Evolutionary conservation across 2,329 filamentous ascomycete species (phyloP), one percentile per base, ranked within the genome.

Genomic region (Berkeleyomyces basicola): DNA sequence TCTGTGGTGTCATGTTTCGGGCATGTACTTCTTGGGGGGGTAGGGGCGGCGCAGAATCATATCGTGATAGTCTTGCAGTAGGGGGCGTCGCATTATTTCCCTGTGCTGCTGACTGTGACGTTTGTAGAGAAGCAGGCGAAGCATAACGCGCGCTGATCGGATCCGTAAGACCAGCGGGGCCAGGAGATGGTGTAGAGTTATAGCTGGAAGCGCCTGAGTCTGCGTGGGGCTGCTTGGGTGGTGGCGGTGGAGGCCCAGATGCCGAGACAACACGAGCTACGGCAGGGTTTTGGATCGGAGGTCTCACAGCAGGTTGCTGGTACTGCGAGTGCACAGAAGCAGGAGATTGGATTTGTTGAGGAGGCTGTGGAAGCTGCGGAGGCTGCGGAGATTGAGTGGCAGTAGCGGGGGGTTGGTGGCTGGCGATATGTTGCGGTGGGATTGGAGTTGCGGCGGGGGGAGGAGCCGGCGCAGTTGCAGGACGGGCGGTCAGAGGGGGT

Each of bases 401-500:
- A 16, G 61, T 44, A 58, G 85, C 84, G 0, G 82, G 76, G 72
- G 55, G 77, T 74, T 64, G 23, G 31, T 37, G 42, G 16, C 42
- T 37, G 61, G n/a, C 49, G 40, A 11, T 53, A 86, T 75, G 68
- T 86, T 84, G 36, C 83, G 82, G 7, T 87, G 88, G 16, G 87
- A 85, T 84, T 40, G 87, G 86, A 58, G 84, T 83, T 63, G 46
- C 37, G 5, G n/a, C 6, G 33, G 23, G 65, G n/a, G 40, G 36
- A 9, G 43, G 59, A 23, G n/a, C 42, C 16, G 40, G 44, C 4
- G 31, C 10, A 42, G 16, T 55, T 44, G 77, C 75, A 37, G 70
- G 75, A 42, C 65, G 62, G 42, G 90, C 84, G 65, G 93, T 84
- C 3, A 97, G 88, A 0, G 93, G 93, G 7, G 93, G 93, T 69